Base-by-base conservation (phyloP, 2,329 filamentous ascomycete species). In the Talaromyces sp. region DNA sequence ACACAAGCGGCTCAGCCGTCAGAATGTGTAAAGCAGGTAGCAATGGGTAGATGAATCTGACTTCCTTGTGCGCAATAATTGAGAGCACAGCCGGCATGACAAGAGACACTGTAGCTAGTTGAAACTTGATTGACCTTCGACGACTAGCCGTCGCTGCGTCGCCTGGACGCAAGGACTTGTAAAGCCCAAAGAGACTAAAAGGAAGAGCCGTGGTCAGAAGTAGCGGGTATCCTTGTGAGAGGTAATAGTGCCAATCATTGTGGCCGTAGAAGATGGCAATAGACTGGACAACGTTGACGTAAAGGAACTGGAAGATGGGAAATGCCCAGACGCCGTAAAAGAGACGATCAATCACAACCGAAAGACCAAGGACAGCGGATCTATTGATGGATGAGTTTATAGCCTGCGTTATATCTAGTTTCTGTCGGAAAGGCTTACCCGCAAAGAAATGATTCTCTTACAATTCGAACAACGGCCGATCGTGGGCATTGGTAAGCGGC, bases 1-100 rank as follows among this genome's bases (percentile, higher is more conserved):
- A 72, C 2, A 83, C 78, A 15, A 89, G 74, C 2, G 85, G 80
- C 0, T 84, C 82, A 0, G 91, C 90, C 1, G 89, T 84, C 39
- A 97, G 78, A 62, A 96, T 77, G 70, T 94, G 90, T 6, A 99
- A 81, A n/a, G 87, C 81, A 1, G 94, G 93, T 1, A 97, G 81
- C 17, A 99, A 81, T 1, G 94, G 93, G 67, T 96, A 96, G 64
- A 97, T 89, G 77, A 99, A 99, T 67, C 94, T 90, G 65, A 96
- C 89, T 79, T 99, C 94, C 73, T 99, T 99, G 77, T 99, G 94
- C 1, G 91, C 86, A 64, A 97, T 89, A 48, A 89, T 69, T 1
- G 90, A 96, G 35, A 97, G 81, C 2, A 79, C 72, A 1, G 76
- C 70, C 9, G 89, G 75, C 58, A 87, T 88, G 31, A 84, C 73